Percentiles rank a stretch among this genome's conserved stretches.
These are phyloP conservation scores for Pseudonitzschia multistriata DNA, from an alignment of 108 stramenopile genomes.

Conservation along the genomic window DNA sequence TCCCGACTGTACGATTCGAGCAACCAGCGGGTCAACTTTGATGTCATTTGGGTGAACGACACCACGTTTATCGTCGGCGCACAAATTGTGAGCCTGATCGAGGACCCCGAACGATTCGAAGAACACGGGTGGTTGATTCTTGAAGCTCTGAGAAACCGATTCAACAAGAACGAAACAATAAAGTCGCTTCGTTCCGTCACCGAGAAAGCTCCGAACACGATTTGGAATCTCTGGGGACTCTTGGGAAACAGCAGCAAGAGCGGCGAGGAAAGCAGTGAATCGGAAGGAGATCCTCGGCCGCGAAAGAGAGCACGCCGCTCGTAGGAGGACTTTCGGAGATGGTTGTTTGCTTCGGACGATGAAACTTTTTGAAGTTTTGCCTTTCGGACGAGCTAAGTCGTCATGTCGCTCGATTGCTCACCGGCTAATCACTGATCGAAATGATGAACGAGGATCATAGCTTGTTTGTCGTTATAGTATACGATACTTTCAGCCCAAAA, in stretches of 20 bases:
- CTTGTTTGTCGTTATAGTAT: too few species aligned
- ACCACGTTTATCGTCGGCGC: conserved; percentile 66
- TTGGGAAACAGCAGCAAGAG: conserved; percentile 5
- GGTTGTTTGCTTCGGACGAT: too few species aligned
- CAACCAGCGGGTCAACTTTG: conserved; percentile 58
- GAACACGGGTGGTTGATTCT: conserved; percentile 39
- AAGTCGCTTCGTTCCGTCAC: not conserved
- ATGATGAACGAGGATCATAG: too few species aligned
- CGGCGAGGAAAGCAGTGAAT: not conserved
- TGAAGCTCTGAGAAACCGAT: conserved; percentile 10
- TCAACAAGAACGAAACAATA: conserved; percentile 19
- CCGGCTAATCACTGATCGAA: too few species aligned
- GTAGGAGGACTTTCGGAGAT: not conserved
- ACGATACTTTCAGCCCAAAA: too few species aligned
- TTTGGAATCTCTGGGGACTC: conserved; percentile 39
- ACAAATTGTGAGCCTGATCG: conserved; percentile 2
- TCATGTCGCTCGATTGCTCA: too few species aligned
- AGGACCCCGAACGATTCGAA: conserved; percentile 18
- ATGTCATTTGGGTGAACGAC: conserved; percentile 80
- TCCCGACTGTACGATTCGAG: conserved; percentile 35
- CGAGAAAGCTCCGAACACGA: not conserved
- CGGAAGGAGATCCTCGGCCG: not conserved
- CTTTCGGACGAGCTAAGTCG: too few species aligned
- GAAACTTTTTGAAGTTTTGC: too few species aligned
- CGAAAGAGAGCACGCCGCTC: not conserved